Percentiles rank a stretch among this genome's conserved stretches.
Conservation (phyloP, 768 basidiomycete species). For the Lactarius hatsudake region DNA sequence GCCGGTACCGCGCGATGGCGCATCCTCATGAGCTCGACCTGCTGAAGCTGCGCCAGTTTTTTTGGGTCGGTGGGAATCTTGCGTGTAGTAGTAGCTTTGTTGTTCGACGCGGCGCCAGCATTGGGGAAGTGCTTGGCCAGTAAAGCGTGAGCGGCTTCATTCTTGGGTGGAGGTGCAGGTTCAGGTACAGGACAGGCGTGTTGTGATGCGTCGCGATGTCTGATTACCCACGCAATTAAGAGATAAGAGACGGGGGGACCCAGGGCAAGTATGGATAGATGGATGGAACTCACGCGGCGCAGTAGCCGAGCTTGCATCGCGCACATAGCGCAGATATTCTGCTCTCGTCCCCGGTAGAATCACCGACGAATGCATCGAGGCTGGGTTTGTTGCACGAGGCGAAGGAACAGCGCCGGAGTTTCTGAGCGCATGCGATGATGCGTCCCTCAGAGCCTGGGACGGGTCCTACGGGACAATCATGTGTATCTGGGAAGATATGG, state of each 20-base stretch:
- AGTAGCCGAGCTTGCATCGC: slow-evolving; percentile 57
- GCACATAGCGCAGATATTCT: slow-evolving; percentile 44
- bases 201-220: slow-evolving; percentile 65
- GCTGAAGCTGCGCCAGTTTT: slow-evolving; percentile 52
- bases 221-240: slow-evolving; percentile 32
- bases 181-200: slow-evolving; percentile 49
- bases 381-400: slow-evolving; percentile 53
- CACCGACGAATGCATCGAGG: slow-evolving; percentile 42
- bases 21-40: slow-evolving; percentile 70
- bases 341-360: slow-evolving; percentile 30
- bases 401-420: slow-evolving; percentile 50
- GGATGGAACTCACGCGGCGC: slow-evolving; percentile 49
- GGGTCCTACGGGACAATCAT: slow-evolving; percentile 47
- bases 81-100: slow-evolving; percentile 25
- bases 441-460: slow-evolving; percentile 8
- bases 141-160: slow-evolving; percentile 49
- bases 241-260: not conserved
- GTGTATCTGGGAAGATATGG: slow-evolving; percentile 60
- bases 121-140: slow-evolving; percentile 52
- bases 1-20: slow-evolving; percentile 64
- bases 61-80: slow-evolving; percentile 46
- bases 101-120: slow-evolving; percentile 20
- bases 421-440: slow-evolving; percentile 24
- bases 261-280: not conserved
- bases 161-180: slow-evolving; percentile 35